Evolutionary conservation across 2,329 filamentous ascomycete species (phyloP).

Genomic region (Penicillium hesseltinei): DNA sequence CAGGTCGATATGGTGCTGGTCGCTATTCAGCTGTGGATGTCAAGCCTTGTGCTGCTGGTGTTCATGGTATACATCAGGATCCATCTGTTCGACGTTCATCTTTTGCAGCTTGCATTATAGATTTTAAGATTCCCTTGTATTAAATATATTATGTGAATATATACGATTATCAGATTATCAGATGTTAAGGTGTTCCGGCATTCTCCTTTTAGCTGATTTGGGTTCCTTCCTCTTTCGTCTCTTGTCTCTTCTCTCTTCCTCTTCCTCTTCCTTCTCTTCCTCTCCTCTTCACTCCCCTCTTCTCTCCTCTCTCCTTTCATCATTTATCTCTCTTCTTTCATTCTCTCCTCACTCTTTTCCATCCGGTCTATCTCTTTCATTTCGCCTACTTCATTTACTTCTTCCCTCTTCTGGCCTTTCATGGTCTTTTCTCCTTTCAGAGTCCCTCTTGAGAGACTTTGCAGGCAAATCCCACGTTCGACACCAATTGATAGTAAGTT

Average conservation of each 20-base stretch:
- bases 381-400: not conserved
- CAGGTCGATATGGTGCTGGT: constrained; percentile 23
- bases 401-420: not conserved
- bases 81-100: constrained; percentile 26
- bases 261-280: not conserved
- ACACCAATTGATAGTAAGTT: not conserved
- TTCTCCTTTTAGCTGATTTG: not conserved
- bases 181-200: not conserved
- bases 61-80: constrained; percentile 1
- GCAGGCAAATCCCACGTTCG: not conserved
- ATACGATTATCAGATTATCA: not conserved
- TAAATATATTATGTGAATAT: not conserved
- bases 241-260: not conserved
- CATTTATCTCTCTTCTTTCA: not conserved
- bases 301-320: not conserved
- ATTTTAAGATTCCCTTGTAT: constrained; percentile 33
- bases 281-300: no score
- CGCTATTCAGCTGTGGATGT: constrained; percentile 14
- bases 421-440: not conserved
- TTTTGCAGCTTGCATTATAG: constrained; percentile 38
- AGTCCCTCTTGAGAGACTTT: not conserved
- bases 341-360: not conserved
- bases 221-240: not conserved
- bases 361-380: not conserved
- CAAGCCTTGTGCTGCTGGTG: constrained; percentile 4